Conservation (phyloP, 2,329 filamentous ascomycete species). For the Rhinocladiella similis region DNA sequence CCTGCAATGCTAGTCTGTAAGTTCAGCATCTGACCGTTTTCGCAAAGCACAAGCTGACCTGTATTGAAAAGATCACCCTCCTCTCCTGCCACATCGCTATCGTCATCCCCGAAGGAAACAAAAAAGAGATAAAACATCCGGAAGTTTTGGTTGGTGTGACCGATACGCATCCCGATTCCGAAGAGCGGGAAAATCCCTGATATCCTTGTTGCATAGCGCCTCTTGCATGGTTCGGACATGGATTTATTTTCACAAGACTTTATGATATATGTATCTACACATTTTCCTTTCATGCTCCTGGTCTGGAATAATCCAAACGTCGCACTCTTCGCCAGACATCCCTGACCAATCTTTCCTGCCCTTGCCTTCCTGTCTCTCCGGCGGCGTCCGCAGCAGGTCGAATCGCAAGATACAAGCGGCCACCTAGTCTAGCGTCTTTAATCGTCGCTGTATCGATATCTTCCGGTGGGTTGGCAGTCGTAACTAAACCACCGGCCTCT, state of each 20-base stretch:
- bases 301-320: conserved; percentile 65
- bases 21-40: background rate
- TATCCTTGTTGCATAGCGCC: too few species aligned
- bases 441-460: conserved; percentile 51
- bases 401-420: conserved; percentile 70
- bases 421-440: conserved; percentile 60
- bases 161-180: too few species aligned
- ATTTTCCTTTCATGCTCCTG: conserved; percentile 46
- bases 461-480: conserved; percentile 69
- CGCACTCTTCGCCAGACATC: conserved; percentile 72
- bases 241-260: too few species aligned
- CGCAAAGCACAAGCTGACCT: too few species aligned
- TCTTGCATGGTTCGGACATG: too few species aligned
- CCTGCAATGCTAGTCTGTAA: conserved; percentile 1
- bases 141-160: too few species aligned
- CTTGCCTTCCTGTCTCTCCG: conserved; percentile 63
- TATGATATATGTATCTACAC: too few species aligned
- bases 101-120: too few species aligned
- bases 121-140: too few species aligned
- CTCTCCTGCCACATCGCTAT: too few species aligned
- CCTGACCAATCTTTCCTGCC: conserved; percentile 68
- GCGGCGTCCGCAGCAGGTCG: conserved; percentile 64
- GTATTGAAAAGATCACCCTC: background rate
- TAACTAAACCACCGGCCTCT: conserved; percentile 73
- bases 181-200: too few species aligned